Base-by-base conservation (phyloP, 169 alveolate species). In the Theileria sp. region DNA sequence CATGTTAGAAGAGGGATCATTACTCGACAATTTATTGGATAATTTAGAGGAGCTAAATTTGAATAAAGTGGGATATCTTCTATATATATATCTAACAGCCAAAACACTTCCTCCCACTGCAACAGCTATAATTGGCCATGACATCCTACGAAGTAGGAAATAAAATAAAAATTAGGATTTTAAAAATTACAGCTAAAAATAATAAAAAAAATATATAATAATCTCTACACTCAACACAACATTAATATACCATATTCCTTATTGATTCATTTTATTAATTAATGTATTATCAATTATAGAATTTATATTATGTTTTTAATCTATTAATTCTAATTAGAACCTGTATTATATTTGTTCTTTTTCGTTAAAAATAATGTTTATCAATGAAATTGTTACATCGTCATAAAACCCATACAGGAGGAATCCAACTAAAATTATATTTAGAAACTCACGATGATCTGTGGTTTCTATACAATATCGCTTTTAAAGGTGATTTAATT, bases 381-480 rank as follows among this genome's bases (percentile, higher is more conserved):
- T 36, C 38, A 32, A 84, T 84, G 90, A 77, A 68, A 64, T 34
- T 84, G 21, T 81, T 68, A 61, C 56, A 77, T 15, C 54, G 67
- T 3, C 65, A 49, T 9, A 51, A 69, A 17, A 67, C 77, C 26
- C 81, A 76, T 13, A 30, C 77, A 23, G 86, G 86, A 50, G 90
- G 87, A 17, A 72, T 70, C 26, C 77, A 49, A 23, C 32, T 84
- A 51, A 70, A 30, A 3, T 66, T 84, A 8, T 66, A 60, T n/a
- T 56, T 77, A 0, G 94, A 89, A 71, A 87, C 83, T 34, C 88
- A 82, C n/a, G 94, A 89, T 81, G 94, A 89, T 32, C 64, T 86
- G 34, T 89, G 94, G 94, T 80, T 86, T 30, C 49, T 89, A 60
- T 89, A 89, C 77, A 89, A 89, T 74, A 77, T 89, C n/a, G 30